phyloP scores from a whole-genome alignment of 2,329 filamentous ascomycete genomes.

The Xylaria digitata region DNA sequence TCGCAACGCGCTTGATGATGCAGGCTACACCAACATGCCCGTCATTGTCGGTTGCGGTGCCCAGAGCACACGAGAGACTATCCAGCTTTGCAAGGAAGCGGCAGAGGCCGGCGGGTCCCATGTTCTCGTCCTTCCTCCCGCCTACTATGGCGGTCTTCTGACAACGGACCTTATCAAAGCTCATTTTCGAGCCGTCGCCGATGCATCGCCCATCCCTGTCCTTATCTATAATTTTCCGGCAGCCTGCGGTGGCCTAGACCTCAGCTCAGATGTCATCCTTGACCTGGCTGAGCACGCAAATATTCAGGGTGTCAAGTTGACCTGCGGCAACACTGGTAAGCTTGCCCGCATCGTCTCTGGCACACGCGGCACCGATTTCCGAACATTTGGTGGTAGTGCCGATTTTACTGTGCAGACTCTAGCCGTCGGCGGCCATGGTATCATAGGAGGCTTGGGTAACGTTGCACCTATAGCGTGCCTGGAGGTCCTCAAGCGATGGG shows the following conservation, averaged over 20 bases:
- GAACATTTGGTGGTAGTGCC: constrained; percentile 72
- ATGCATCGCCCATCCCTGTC: constrained; percentile 69
- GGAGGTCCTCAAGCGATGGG: constrained; percentile 69
- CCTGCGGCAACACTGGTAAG: constrained; percentile 66
- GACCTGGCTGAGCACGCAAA: constrained; percentile 59
- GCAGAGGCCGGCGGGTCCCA: constrained; percentile 68
- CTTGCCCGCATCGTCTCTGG: constrained; percentile 55
- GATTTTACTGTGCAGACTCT: constrained; percentile 73
- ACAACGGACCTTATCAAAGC: constrained; percentile 67
- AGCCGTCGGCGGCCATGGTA: constrained; percentile 69
- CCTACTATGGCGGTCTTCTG: constrained; percentile 72
- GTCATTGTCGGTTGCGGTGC: constrained; percentile 74
- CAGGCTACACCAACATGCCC: constrained; percentile 66
- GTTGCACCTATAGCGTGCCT: constrained; percentile 74
- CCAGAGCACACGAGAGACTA: constrained; percentile 70
- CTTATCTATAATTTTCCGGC: constrained; percentile 80
- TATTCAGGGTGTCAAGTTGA: constrained; percentile 65
- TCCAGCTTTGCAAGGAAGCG: constrained; percentile 69
- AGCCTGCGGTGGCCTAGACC: constrained; percentile 73
- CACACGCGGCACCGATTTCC: constrained; percentile 60
- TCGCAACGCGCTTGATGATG: constrained; percentile 66
- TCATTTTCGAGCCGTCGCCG: constrained; percentile 73
- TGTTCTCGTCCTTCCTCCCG: constrained; percentile 70
- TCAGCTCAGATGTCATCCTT: constrained; percentile 73
- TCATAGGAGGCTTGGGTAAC: constrained; percentile 76